Evolutionary conservation across 2,329 filamentous ascomycete species (phyloP).

Genomic region (Ophiostoma ips): DNA sequence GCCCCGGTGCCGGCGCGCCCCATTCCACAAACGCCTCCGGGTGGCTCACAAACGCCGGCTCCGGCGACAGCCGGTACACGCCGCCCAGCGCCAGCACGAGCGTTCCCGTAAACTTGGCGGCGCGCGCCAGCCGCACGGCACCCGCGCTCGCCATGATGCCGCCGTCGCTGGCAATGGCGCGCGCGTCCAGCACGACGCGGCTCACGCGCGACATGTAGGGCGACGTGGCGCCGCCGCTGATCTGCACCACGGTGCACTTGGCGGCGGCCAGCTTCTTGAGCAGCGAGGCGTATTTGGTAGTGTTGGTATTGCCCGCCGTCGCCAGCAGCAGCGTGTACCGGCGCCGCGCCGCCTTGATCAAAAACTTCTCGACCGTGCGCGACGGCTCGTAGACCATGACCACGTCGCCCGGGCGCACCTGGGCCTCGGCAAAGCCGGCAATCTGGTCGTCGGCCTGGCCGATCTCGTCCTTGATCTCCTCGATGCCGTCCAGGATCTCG

Average conservation of each 20-base stretch:
- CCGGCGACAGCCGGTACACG: constrained; percentile 85
- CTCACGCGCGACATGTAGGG: constrained; percentile 91
- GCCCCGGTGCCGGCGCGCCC: constrained; percentile 65
- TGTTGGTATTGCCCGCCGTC: constrained; percentile 11
- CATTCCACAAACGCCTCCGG: constrained; percentile 74
- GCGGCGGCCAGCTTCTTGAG: constrained; percentile 64
- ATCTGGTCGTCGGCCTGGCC: constrained; percentile 89
- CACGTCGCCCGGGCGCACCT: constrained; percentile 87
- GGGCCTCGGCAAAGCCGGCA: constrained; percentile 71
- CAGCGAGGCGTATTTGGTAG: constrained; percentile 38
- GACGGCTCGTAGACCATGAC: constrained; percentile 83
- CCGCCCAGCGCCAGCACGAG: constrained; percentile 82
- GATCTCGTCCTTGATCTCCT: constrained; percentile 92
- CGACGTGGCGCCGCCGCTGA: constrained; percentile 75
- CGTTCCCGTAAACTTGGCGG: constrained; percentile 67
- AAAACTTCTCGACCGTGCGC: constrained; percentile 74
- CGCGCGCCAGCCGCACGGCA: constrained; percentile 69
- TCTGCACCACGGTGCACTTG: constrained; percentile 69
- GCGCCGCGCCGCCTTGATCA: constrained; percentile 79
- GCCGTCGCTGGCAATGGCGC: constrained; percentile 78
- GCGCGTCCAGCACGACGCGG: constrained; percentile 84
- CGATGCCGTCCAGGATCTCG: constrained; percentile 85
- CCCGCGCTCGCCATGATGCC: constrained; percentile 74
- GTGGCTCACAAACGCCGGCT: constrained; percentile 58
- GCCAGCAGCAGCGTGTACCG: constrained; percentile 85